Base-by-base conservation (phyloP, 2,329 filamentous ascomycete genomes). In the Fusarium sp. region DNA sequence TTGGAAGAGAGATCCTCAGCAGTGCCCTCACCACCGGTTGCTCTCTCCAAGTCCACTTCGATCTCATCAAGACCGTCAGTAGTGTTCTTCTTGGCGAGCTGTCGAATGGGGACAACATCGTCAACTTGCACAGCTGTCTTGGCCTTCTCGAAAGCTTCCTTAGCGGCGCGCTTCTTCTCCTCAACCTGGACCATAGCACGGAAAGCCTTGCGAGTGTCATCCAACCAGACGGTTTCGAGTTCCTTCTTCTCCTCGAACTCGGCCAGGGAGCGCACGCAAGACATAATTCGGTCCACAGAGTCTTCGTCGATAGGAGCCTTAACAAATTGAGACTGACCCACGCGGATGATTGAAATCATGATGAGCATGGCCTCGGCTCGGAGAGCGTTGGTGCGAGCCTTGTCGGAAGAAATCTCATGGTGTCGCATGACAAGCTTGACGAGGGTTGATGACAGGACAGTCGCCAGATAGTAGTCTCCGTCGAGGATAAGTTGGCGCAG, bases 371-470 rank as follows among this genome's bases (percentile, higher is more conserved):
- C 96, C 81, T 99, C 96, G 6, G 96, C 96, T 52, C 94, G 92
- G 27, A 99, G 87, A 30, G 95, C 94, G 75, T 99, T 99, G 30
- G 95, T 98, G 41, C 96, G 91, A 45, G 93, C 92, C 45, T 86
- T 82, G 75, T 98, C 95, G 25, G 91, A 85, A 2, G 95, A 98
- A 65, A 98, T 94, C 78, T 98, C 94, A 3, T 94, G 92, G 79
- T 98, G 94, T 56, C 96, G 92, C 94, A 99, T 97, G 53, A 99
- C 96, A 57, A 99, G 87, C 83, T 99, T 99, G 18, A 96, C 97
- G 61, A 99, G 87, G 2, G 95, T 98, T 10, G 94, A 96, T 2
- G 95, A 95, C n/a, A 99, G 88, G 10, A 98, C 96, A 3, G 96
- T 94, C 5, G 94, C 93, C 45, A 99, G 86, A 79, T 97, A 99